Conservation (phyloP, 2,329 filamentous ascomycete genomes). For the Colletotrichum sidae region DNA sequence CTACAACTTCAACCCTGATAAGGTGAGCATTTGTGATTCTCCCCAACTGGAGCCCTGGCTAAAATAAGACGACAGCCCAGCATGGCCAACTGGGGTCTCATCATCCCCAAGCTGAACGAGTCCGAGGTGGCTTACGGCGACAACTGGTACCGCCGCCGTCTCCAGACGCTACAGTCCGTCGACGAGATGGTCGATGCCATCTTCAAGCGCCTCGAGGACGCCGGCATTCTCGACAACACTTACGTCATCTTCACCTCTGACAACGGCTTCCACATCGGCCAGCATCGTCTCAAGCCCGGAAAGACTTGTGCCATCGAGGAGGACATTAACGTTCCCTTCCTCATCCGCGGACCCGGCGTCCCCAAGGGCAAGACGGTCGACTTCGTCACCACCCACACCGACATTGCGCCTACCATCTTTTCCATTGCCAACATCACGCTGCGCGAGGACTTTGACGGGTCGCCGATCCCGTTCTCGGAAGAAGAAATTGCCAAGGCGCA, state of each 20-base stretch:
- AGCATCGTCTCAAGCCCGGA: constrained; percentile 68
- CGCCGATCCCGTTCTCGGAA: constrained; percentile 58
- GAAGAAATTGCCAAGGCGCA: constrained; percentile 40
- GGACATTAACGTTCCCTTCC: constrained; percentile 69
- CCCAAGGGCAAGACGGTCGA: constrained; percentile 51
- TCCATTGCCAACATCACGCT: constrained; percentile 54
- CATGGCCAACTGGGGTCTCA: constrained; percentile 59
- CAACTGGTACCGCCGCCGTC: constrained; percentile 62
- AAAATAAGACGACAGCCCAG: constrained; percentile 43
- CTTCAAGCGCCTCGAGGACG: constrained; percentile 53
- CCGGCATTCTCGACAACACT: constrained; percentile 71
- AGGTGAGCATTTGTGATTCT: constrained; percentile 49
- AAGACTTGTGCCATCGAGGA: constrained; percentile 70
- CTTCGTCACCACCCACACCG: constrained; percentile 70
- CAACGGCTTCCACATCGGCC: constrained; percentile 71
- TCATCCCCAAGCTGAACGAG: constrained; percentile 54
- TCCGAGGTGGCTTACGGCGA: constrained; percentile 60
- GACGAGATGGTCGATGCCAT: constrained; percentile 66
- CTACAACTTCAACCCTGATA: constrained; percentile 74
- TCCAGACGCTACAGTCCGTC: constrained; percentile 64
- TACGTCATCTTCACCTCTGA: constrained; percentile 71
- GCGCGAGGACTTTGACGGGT: constrained; percentile 67
- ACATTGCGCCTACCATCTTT: constrained; percentile 72
- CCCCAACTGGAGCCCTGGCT: constrained; percentile 5
- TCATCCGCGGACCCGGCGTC: constrained; percentile 67